Conservation (phyloP, 2,329 filamentous ascomycete genomes). For the Gnomoniopsis sp. region DNA sequence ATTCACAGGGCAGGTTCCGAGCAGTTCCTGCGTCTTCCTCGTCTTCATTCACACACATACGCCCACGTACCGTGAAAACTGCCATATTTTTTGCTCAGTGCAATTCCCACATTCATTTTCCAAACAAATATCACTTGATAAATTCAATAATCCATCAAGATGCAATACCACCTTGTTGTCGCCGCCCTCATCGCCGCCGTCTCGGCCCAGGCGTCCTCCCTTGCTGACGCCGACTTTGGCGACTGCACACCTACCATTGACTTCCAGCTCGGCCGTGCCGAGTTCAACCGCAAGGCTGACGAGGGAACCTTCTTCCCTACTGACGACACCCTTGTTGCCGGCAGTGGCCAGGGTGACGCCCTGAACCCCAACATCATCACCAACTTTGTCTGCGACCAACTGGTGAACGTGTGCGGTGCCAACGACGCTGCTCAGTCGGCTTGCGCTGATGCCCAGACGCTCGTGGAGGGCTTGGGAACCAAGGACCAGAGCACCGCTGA, state of each 20-base stretch:
- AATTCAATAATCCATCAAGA: background rate
- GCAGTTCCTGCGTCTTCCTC: background rate
- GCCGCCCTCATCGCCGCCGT: background rate
- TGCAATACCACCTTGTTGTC: background rate
- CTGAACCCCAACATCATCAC: conserved; percentile 70
- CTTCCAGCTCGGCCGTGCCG: conserved; percentile 55
- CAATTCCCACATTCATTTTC: background rate
- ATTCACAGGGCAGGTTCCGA: background rate
- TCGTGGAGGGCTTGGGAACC: conserved; percentile 47
- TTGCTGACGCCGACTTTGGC: conserved; percentile 46
- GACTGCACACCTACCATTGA: conserved; percentile 55
- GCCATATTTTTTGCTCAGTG: background rate
- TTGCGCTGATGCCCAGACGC: conserved; percentile 45
- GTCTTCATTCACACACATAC: background rate
- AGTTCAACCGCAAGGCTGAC: conserved; percentile 41
- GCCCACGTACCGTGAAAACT: background rate
- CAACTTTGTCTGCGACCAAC: conserved; percentile 58
- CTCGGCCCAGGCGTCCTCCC: background rate
- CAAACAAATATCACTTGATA: background rate
- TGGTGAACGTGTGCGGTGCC: conserved; percentile 57
- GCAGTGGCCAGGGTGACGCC: conserved; percentile 60
- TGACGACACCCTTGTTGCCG: conserved; percentile 56
- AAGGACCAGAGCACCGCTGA: conserved; percentile 45
- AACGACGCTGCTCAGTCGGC: conserved; percentile 49
- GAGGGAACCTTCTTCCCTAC: conserved; percentile 66